Conservation (phyloP, 371 early-diverging fungal species). For the Blakeslea trispora region DNA sequence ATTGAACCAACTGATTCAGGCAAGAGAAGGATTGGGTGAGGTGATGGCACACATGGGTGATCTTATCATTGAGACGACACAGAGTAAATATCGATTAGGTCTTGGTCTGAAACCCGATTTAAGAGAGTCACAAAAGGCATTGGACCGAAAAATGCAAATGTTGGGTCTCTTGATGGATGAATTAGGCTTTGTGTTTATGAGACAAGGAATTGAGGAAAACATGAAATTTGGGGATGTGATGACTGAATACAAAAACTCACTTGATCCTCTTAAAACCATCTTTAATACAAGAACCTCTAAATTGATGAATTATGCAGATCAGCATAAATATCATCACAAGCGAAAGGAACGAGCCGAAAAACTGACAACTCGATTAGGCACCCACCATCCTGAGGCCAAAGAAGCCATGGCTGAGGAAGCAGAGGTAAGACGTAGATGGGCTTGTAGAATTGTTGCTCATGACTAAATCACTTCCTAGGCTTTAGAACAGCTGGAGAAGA, state of each 20-base stretch:
- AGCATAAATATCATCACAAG: slow-evolving; percentile 49
- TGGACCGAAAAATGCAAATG: slow-evolving; percentile 61
- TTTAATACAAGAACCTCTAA: slow-evolving; percentile 60
- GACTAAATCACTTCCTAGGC: slow-evolving; percentile 23
- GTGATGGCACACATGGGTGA: slow-evolving; percentile 56
- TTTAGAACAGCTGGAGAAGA: slow-evolving; percentile 34
- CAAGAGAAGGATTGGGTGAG: slow-evolving; percentile 55
- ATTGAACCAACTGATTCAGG: slow-evolving; percentile 46
- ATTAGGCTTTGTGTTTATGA: slow-evolving; percentile 50
- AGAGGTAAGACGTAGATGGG: slow-evolving; percentile 26
- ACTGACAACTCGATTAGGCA: slow-evolving; percentile 49
- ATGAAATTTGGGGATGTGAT: slow-evolving; percentile 62
- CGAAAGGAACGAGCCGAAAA: slow-evolving; percentile 51
- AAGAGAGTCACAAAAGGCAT: slow-evolving; percentile 49
- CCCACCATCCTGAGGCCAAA: slow-evolving; percentile 44
- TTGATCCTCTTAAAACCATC: slow-evolving; percentile 57
- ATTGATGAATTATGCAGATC: slow-evolving; percentile 58
- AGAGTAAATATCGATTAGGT: slow-evolving; percentile 64
- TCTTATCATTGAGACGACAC: slow-evolving; percentile 58
- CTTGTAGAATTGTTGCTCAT: background rate
- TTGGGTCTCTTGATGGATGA: slow-evolving; percentile 64
- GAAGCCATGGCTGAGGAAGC: slow-evolving; percentile 52
- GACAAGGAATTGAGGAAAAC: slow-evolving; percentile 59
- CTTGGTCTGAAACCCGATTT: slow-evolving; percentile 47
- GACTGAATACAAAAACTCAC: slow-evolving; percentile 57